Evolutionary conservation across 2,329 filamentous ascomycete species (phyloP).

Genomic region (Pseudocercospora eumusae): DNA sequence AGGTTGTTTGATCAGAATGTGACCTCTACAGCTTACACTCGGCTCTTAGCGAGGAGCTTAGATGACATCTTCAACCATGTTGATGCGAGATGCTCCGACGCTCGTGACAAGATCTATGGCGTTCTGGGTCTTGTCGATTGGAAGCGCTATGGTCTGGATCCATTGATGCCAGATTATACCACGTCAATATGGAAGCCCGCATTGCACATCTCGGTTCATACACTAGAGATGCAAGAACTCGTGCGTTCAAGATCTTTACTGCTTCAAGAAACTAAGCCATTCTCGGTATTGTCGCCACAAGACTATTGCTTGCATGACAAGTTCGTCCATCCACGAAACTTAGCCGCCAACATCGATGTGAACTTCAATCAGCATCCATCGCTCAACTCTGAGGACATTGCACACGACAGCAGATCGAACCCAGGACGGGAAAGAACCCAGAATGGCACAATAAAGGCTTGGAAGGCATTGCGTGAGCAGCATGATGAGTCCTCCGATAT

Average conservation of each 20-base stretch:
- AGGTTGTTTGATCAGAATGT: background rate
- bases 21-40: background rate
- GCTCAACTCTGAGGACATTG: background rate
- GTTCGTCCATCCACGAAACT: background rate
- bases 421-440: background rate
- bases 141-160: background rate
- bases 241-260: background rate
- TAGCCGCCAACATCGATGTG: background rate
- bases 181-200: background rate
- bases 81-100: background rate
- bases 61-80: background rate
- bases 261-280: too few relatives aligned
- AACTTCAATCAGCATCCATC: background rate
- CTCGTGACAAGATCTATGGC: background rate
- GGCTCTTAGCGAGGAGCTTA: background rate
- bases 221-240: background rate
- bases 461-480: background rate
- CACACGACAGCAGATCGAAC: background rate
- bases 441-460: background rate
- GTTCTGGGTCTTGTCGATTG: background rate
- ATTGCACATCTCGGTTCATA: background rate
- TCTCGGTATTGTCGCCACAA: background rate
- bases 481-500: background rate
- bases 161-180: background rate
- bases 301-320: background rate